phyloP scores from a whole-genome alignment of 495 filamentous ascomycete genomes.

The Acidiella bohemica region DNA sequence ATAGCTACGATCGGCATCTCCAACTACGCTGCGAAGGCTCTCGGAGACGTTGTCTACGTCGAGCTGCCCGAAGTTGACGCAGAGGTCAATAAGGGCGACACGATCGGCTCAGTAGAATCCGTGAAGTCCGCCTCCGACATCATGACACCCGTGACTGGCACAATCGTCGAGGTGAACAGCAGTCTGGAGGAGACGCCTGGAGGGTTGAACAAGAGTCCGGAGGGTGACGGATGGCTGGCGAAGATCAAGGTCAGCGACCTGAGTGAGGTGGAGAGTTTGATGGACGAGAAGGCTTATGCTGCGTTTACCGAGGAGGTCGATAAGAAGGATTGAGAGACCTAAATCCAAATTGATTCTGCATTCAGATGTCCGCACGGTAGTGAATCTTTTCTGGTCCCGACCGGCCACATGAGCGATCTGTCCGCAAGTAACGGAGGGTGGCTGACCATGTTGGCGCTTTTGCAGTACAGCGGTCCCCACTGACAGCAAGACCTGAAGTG shows the following conservation, averaged over 20 bases:
- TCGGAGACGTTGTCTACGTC: slow-evolving; percentile 94
- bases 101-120: slow-evolving; percentile 88
- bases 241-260: slow-evolving; percentile 62
- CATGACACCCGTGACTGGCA: slow-evolving; percentile 71
- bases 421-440: too few species aligned
- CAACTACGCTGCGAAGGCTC: slow-evolving; percentile 71
- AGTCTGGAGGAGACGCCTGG: slow-evolving; percentile 70
- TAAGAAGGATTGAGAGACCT: slow-evolving; percentile 1
- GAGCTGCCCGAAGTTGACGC: slow-evolving; percentile 64
- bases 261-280: slow-evolving; percentile 58
- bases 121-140: slow-evolving; percentile 97
- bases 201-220: slow-evolving; percentile 71
- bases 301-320: slow-evolving; percentile 45
- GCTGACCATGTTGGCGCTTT: too few species aligned
- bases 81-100: slow-evolving; percentile 54
- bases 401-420: too few species aligned
- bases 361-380: too few species aligned
- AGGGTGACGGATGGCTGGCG: slow-evolving; percentile 84
- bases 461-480: too few species aligned
- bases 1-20: slow-evolving; percentile 80
- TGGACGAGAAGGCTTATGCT: slow-evolving; percentile 62
- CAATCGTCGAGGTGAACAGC: slow-evolving; percentile 55
- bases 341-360: too few species aligned
- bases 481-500: too few species aligned
- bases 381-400: too few species aligned